Evolutionary conservation across 441 rosid genomes (phyloP), one percentile per base, ranked within the genome.

Genomic region (Sinapis alba): DNA sequence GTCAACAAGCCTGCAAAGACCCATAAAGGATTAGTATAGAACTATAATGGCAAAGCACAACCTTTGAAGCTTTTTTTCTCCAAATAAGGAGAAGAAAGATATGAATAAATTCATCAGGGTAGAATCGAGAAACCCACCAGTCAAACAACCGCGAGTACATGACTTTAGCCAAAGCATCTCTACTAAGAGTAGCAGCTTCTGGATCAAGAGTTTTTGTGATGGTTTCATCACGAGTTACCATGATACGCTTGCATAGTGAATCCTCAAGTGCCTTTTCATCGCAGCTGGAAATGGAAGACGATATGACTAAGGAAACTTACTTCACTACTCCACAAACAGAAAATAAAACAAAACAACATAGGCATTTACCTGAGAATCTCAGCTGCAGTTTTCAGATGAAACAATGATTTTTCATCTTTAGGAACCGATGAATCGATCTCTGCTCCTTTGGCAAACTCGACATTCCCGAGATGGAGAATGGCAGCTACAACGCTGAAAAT

Each of bases 171-270:
- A 95, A 84, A 62, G 98, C 96, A 78, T 95, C 99, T 87, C 99
- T 86, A 72, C 94, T 91, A 65, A 84, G 80, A 67, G 78, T 94
- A 28, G 99, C 99, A 84, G 96, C 83, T 72, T 85, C 91, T 38
- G 98, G 98, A 84, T 95, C 98, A 81, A 95, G 86, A 84, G 92
- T 90, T 85, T 95, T 95, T 62, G 99, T 90, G 77, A 95, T 95
- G 73, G 95, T 93, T 84, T 95, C 99, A 84, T 91, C 99, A 30
- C 97, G 97, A 65, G 99, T 95, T 75, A 91, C 98, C 80, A 95
- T 95, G 65, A 91, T 93, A 69, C 96, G 99, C 76, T 95, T 86
- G 85, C 99, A 95, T 18, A 95, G 89, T 76, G 97, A 93, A 83
- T 92, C 96, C 86, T 95, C 99, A 2, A 95, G 85, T 28, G 91